Conservation (phyloP, 176 grass and related monocot species). For the Triticum turgidum region DNA sequence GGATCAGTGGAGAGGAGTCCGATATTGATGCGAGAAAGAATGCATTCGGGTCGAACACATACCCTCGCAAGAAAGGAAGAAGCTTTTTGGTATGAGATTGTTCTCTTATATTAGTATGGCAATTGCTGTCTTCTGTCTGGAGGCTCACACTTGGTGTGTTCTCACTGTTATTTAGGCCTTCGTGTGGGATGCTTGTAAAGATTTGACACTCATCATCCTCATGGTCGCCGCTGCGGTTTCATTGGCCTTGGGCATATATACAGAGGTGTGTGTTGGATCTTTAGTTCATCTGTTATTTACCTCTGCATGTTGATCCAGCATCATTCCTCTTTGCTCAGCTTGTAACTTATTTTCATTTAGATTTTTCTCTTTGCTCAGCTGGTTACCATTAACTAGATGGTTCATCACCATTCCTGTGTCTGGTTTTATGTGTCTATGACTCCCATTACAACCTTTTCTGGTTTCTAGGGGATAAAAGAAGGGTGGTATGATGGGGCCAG, state of each 20-base stretch:
- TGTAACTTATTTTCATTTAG: too few species aligned
- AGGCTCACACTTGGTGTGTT: background rate
- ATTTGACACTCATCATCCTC: slow-evolving; percentile 89
- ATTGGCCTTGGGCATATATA: slow-evolving; percentile 87
- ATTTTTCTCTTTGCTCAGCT: background rate
- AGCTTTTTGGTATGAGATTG: slow-evolving; percentile 59
- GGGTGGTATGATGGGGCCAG: slow-evolving; percentile 98
- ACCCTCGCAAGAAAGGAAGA: slow-evolving; percentile 90
- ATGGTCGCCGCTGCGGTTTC: slow-evolving; percentile 91
- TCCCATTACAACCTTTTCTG: background rate
- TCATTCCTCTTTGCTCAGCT: background rate
- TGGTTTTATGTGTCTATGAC: background rate
- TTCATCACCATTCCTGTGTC: background rate
- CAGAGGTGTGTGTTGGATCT: slow-evolving; percentile 59
- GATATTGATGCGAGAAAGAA: slow-evolving; percentile 58
- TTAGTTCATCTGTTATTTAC: background rate
- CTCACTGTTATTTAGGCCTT: slow-evolving; percentile 58
- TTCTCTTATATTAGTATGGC: background rate
- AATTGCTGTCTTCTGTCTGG: background rate
- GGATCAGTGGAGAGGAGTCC: slow-evolving; percentile 53
- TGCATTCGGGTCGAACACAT: slow-evolving; percentile 80
- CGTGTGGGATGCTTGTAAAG: slow-evolving; percentile 92
- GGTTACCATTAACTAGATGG: background rate
- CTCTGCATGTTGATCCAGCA: background rate
- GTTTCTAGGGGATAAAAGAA: slow-evolving; percentile 81